A percentile compares a stretch with the other conserved stretches of the same genome.
These are phyloP conservation scores for Phytophthora megakarya DNA, from an alignment of 352 stramenopile genomes.

Conservation along the genomic window DNA sequence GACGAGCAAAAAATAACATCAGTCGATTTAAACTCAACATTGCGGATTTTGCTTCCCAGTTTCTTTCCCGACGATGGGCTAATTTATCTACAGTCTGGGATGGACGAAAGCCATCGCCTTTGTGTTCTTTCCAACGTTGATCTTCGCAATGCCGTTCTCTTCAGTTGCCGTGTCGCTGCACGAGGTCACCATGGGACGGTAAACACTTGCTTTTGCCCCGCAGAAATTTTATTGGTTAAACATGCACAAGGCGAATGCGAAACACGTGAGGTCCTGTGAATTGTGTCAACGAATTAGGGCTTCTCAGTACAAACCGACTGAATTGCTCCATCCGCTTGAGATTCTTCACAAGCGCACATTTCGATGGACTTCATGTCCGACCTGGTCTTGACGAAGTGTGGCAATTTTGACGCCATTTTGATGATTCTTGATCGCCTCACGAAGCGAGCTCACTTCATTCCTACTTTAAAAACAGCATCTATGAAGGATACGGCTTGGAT, in stretches of 20 bases:
- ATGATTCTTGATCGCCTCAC: not conserved
- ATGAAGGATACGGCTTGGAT: not conserved
- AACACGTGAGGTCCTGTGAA: not conserved
- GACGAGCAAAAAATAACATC: not conserved
- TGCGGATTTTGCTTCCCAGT: not conserved
- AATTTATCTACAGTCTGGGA: not conserved
- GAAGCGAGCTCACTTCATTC: not conserved
- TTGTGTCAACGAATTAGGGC: not conserved
- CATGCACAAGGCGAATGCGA: not conserved
- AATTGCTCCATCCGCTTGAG: not conserved
- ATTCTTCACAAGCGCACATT: not conserved
- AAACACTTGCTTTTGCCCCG: not conserved
- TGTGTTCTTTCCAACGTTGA: not conserved
- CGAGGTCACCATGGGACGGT: not conserved
- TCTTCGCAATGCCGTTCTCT: not conserved
- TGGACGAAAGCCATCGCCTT: not conserved
- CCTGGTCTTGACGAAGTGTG: not conserved
- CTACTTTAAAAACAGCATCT: not conserved
- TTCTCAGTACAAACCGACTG: not conserved
- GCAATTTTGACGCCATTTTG: not conserved
- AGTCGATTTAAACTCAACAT: not conserved
- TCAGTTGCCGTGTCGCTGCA: not conserved
- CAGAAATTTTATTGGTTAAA: not conserved
- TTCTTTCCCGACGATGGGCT: not conserved
- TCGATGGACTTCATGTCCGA: not conserved